Conservation (phyloP, 2,329 filamentous ascomycete species). For the Apiospora hydei region DNA sequence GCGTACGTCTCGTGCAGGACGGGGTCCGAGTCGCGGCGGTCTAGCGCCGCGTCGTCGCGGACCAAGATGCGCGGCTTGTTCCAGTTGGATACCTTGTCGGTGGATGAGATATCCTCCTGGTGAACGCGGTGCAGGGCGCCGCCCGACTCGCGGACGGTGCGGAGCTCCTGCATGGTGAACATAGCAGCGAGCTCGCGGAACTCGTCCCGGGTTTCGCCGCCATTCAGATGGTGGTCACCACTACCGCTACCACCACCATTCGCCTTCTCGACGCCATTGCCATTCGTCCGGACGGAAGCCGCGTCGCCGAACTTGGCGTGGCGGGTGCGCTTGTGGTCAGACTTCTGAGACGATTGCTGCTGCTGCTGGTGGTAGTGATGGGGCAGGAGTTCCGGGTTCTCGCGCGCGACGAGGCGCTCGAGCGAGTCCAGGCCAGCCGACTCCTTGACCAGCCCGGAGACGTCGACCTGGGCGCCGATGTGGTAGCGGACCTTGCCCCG, state of each 20-base stretch:
- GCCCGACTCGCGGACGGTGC: constrained; percentile 67
- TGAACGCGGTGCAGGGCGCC: constrained; percentile 65
- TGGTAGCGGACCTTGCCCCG: constrained; percentile 71
- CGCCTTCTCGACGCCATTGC: constrained; percentile 25
- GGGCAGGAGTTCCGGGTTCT: constrained; percentile 23
- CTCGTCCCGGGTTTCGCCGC: constrained; percentile 57
- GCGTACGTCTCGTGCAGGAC: constrained; percentile 25
- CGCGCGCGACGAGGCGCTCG: constrained; percentile 50
- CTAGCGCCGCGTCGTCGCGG: constrained; percentile 43
- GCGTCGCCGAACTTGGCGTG: background rate
- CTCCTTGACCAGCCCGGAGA: constrained; percentile 73
- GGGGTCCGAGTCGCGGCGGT: constrained; percentile 29
- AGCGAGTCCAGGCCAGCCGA: constrained; percentile 70
- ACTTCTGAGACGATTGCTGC: background rate
- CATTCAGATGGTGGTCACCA: constrained; percentile 32
- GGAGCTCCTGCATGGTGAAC: constrained; percentile 72
- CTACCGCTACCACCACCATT: constrained; percentile 33
- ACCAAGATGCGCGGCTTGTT: constrained; percentile 51
- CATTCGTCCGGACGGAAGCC: constrained; percentile 33
- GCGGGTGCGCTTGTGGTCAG: constrained; percentile 7
- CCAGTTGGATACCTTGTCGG: constrained; percentile 43
- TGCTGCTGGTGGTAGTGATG: constrained; percentile 5
- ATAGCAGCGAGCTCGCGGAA: constrained; percentile 73
- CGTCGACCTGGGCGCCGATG: constrained; percentile 76
- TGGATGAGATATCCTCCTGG: constrained; percentile 52